A percentile compares a stretch with the other conserved stretches of the same genome.
Conservation (phyloP, 1,284 basidiomycete genomes). For the Ceratobasidium sp. region DNA sequence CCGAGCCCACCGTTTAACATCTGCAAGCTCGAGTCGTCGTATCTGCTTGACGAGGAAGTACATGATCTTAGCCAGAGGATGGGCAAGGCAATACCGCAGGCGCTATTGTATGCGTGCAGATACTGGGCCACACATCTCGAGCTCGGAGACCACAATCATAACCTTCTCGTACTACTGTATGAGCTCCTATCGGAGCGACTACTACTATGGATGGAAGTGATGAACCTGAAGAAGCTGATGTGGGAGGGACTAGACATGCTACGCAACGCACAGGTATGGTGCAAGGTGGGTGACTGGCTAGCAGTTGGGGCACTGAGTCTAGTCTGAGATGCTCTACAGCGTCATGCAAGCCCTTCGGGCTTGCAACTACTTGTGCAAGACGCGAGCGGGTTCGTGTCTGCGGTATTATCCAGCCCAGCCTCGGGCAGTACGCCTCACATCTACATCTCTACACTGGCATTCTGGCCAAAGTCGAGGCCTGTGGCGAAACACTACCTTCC, state of each 20-base stretch:
- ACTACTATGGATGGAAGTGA: constrained; percentile 32
- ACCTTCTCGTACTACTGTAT: neutral
- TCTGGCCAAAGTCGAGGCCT: constrained; percentile 33
- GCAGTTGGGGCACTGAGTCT: neutral
- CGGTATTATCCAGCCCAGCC: constrained; percentile 20
- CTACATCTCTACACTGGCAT: constrained; percentile 48
- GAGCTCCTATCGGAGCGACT: constrained; percentile 19
- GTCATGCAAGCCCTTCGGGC: neutral
- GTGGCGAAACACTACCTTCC: neutral
- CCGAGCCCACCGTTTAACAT: constrained; percentile 26
- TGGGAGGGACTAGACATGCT: neutral
- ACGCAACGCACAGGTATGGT: neutral
- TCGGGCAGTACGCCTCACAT: constrained; percentile 46
- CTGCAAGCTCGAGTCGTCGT: constrained; percentile 33
- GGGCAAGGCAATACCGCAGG: neutral
- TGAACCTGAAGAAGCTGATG: constrained; percentile 18
- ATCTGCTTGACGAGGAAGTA: neutral
- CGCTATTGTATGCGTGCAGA: constrained; percentile 18
- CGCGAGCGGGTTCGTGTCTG: constrained; percentile 39
- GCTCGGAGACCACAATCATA: neutral
- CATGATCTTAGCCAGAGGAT: neutral
- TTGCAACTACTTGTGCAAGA: constrained; percentile 22
- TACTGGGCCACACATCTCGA: constrained; percentile 16
- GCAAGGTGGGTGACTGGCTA: neutral
- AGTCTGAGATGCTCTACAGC: neutral